These are phyloP conservation scores for Apiotrichum gracile DNA, from an alignment of 1,284 basidiomycete genomes.

Conservation along the genomic window DNA sequence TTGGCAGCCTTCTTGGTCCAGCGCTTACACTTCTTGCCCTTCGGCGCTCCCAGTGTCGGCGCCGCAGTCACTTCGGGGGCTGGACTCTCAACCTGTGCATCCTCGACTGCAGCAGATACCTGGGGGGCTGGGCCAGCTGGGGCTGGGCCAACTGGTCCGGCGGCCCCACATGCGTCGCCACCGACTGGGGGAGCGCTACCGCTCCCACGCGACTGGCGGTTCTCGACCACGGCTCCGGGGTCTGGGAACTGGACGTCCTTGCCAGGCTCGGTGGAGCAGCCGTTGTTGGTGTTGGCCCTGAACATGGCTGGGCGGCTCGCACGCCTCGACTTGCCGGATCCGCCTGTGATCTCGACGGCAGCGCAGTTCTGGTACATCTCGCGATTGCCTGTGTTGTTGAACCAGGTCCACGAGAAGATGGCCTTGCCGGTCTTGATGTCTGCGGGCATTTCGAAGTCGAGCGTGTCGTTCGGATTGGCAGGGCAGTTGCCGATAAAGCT, in stretches of 20 bases:
- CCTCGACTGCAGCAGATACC: too few species aligned
- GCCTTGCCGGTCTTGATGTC: conserved; percentile 43
- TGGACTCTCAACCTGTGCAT: too few species aligned
- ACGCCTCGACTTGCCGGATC: conserved; percentile 13
- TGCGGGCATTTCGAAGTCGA: conserved; percentile 37
- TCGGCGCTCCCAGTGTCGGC: too few species aligned
- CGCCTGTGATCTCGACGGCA: conserved; percentile 39
- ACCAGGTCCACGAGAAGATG: conserved; percentile 49
- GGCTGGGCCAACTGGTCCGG: too few species aligned
- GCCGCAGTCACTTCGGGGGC: too few species aligned
- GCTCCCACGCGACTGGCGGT: too few species aligned
- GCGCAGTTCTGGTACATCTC: conserved; percentile 49
- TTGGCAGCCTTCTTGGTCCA: too few species aligned
- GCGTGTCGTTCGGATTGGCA: conserved; percentile 21
- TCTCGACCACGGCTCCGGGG: conserved; percentile 7
- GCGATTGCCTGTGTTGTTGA: conserved; percentile 44
- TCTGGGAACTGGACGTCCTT: conserved; percentile 13
- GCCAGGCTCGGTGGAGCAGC: conserved; percentile 33
- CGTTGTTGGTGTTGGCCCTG: conserved; percentile 45
- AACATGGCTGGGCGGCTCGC: conserved; percentile 39
- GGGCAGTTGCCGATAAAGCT: conserved; percentile 46
- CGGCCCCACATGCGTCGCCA: too few species aligned
- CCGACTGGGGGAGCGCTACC: too few species aligned
- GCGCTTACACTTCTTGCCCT: too few species aligned
- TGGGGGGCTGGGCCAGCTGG: too few species aligned